These are phyloP conservation scores for Paraphoma sp. DNA, from an alignment of 2,329 filamentous ascomycete genomes.

Conservation along the genomic window DNA sequence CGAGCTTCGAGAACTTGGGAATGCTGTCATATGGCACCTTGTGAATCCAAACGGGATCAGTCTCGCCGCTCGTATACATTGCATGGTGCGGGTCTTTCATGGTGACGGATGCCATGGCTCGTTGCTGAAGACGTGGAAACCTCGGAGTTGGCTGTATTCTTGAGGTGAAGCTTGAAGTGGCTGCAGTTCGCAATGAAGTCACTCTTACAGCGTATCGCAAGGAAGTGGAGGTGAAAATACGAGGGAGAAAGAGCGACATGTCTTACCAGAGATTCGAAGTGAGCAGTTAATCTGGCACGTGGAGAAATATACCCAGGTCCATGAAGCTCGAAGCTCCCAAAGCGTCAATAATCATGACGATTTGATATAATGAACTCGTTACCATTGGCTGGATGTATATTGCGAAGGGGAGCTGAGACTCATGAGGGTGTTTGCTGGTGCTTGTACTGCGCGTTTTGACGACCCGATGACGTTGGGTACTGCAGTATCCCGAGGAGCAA, in stretches of 20 bases:
- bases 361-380: slow-evolving; percentile 6
- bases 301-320: slow-evolving; percentile 3
- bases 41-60: slow-evolving; percentile 62
- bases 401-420: neutral
- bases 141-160: neutral
- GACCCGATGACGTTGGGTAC: slow-evolving; percentile 9
- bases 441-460: slow-evolving; percentile 4
- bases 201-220: slow-evolving; percentile 8
- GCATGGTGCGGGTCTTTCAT: slow-evolving; percentile 40
- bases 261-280: slow-evolving; percentile 1
- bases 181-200: slow-evolving; percentile 4
- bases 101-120: slow-evolving; percentile 22
- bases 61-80: slow-evolving; percentile 58
- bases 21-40: slow-evolving; percentile 54
- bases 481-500: neutral
- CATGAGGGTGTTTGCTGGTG: slow-evolving; percentile 1
- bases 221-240: slow-evolving; percentile 8
- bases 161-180: slow-evolving; percentile 1
- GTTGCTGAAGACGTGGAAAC: slow-evolving; percentile 4
- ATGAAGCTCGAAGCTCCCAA: slow-evolving; percentile 5
- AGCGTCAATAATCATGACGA: slow-evolving; percentile 20
- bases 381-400: slow-evolving; percentile 12
- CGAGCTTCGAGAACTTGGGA: slow-evolving; percentile 54
- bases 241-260: slow-evolving; percentile 22
- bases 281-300: slow-evolving; percentile 8